A percentile compares a stretch with the other conserved stretches of the same genome.
These are phyloP conservation scores for Populus hybrid DNA, from an alignment of 441 rosid genomes.

Conservation along the genomic window DNA sequence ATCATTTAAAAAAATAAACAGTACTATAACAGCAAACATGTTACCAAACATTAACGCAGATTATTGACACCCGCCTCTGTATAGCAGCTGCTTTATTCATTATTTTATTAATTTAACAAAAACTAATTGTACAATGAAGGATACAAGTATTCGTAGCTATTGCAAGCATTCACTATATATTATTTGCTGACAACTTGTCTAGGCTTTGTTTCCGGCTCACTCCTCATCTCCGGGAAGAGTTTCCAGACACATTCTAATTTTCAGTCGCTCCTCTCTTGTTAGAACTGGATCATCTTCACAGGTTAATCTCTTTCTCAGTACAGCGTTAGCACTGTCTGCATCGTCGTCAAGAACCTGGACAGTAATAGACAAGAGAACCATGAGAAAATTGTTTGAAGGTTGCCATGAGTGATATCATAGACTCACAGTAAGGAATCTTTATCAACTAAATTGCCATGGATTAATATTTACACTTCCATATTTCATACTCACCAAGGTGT, in stretches of 20 bases:
- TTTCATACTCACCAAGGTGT: neutral
- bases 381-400: neutral
- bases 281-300: slow-evolving; percentile 57
- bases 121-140: neutral
- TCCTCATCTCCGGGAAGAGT: slow-evolving; percentile 42
- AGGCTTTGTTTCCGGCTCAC: slow-evolving; percentile 17
- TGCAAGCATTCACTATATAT: neutral
- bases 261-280: slow-evolving; percentile 48
- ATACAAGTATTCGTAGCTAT: neutral
- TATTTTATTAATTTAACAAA: neutral
- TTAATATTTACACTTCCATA: neutral
- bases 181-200: neutral
- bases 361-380: neutral
- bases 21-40: too few relatives aligned
- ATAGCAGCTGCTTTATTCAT: neutral
- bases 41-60: too few relatives aligned
- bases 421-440: neutral
- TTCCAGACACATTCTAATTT: slow-evolving; percentile 58
- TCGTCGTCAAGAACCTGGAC: slow-evolving; percentile 53
- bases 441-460: too few relatives aligned
- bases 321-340: slow-evolving; percentile 34
- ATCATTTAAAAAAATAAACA: too few relatives aligned
- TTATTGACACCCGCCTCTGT: too few relatives aligned
- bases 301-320: slow-evolving; percentile 47
- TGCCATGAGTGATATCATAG: too few relatives aligned